A percentile compares a stretch with the other conserved stretches of the same genome.
These are phyloP conservation scores for Cyclostephanos tholiformis DNA, from an alignment of 108 stramenopile species.

Conservation along the genomic window DNA sequence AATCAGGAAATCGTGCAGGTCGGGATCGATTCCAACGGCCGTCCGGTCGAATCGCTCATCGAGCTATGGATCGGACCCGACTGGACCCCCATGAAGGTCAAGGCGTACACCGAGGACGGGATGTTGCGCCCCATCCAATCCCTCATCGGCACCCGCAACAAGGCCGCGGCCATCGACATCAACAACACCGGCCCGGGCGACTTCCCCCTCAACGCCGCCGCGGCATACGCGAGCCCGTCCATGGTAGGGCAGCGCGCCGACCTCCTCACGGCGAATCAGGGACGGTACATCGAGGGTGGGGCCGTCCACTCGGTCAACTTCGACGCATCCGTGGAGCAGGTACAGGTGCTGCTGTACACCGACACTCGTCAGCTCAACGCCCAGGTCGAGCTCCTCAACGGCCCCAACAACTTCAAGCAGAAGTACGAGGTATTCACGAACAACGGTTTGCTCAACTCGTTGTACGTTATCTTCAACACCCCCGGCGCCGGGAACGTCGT, in stretches of 20 bases:
- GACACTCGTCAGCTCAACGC: conserved; percentile 58
- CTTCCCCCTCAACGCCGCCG: conserved; percentile 59
- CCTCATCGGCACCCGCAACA: conserved; percentile 58
- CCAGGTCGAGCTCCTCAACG: conserved; percentile 56
- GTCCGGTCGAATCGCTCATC: conserved; percentile 51
- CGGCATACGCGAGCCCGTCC: conserved; percentile 47
- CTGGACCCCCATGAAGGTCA: conserved; percentile 66
- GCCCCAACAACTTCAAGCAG: conserved; percentile 63
- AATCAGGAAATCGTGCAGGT: conserved; percentile 60
- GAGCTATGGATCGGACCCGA: conserved; percentile 64
- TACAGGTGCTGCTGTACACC: conserved; percentile 56
- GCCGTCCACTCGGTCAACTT: conserved; percentile 55
- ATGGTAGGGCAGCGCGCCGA: conserved; percentile 47
- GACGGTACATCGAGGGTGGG: conserved; percentile 56
- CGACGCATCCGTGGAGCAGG: conserved; percentile 51
- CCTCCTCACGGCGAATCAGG: conserved; percentile 50
- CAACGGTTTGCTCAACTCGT: conserved; percentile 54
- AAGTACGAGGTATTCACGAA: conserved; percentile 60
- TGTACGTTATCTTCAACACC: conserved; percentile 58
- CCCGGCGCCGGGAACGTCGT: conserved; percentile 56
- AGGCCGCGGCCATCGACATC: conserved; percentile 57
- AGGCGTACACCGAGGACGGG: conserved; percentile 61
- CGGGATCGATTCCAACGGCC: conserved; percentile 54
- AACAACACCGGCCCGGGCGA: conserved; percentile 57
- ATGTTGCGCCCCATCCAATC: conserved; percentile 57